These are phyloP conservation scores for Colletotrichum orchidophilum DNA, from an alignment of 2,329 filamentous ascomycete species.

Conservation along the genomic window DNA sequence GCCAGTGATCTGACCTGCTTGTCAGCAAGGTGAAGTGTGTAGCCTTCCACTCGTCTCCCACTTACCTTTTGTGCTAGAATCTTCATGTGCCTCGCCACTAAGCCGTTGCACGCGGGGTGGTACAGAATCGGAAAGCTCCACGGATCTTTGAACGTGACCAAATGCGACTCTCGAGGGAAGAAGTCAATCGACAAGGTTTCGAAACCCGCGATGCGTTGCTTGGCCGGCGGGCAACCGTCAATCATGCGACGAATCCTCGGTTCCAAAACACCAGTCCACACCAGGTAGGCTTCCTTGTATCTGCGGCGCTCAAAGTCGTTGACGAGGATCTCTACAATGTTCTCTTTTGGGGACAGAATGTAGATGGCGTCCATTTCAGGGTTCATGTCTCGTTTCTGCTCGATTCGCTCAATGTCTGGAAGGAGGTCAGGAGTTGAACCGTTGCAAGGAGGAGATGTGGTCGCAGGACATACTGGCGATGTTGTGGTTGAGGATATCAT, in stretches of 20 bases:
- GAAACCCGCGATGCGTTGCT: constrained; percentile 81
- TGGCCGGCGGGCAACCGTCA: constrained; percentile 74
- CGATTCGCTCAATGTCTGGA: constrained; percentile 92
- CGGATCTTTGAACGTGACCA: constrained; percentile 92
- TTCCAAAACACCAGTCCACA: constrained; percentile 85
- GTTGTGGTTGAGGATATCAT: constrained; percentile 96
- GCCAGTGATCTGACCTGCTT: constrained; percentile 72
- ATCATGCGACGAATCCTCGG: constrained; percentile 77
- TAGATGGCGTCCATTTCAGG: constrained; percentile 95
- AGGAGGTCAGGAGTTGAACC: constrained; percentile 32
- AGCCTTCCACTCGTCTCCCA: constrained; percentile 7
- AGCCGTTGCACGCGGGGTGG: constrained; percentile 86
- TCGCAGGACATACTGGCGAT: constrained; percentile 78
- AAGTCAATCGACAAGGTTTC: constrained; percentile 88
- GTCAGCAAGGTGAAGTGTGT: constrained; percentile 30
- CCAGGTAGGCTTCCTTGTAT: constrained; percentile 81
- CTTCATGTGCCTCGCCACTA: constrained; percentile 86
- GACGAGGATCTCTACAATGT: constrained; percentile 93
- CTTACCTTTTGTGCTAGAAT: constrained; percentile 85
- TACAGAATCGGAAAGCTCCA: constrained; percentile 95
- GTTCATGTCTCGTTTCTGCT: constrained; percentile 83
- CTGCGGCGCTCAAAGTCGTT: constrained; percentile 88
- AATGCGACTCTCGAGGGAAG: constrained; percentile 88
- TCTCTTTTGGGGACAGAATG: constrained; percentile 83
- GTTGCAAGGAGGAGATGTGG: not conserved